Evolutionary conservation across 2,329 filamentous ascomycete species (phyloP), one percentile per base, ranked within the genome.

Genomic region (Cryoendolithus antarcticus): DNA sequence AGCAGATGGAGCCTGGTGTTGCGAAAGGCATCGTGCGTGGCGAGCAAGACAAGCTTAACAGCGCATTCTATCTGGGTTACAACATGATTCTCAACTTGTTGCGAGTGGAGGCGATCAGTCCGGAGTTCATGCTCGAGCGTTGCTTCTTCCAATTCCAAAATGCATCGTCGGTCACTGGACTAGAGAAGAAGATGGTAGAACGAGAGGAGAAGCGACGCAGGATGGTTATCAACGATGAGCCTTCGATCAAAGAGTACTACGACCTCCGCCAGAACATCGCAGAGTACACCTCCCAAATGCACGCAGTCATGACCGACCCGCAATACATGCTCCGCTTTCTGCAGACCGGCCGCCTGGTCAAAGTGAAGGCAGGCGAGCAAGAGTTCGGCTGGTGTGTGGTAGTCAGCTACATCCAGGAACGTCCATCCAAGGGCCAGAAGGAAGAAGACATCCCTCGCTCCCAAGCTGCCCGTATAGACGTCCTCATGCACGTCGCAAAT

Each of bases 111-210:
- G 89, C 86, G n/a, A 93, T 98, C 37, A 96, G 88, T 6, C 91
- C 93, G 2, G 89, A 98, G 54, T 96, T 85, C 56, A 98, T 98
- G 91, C 70, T 98, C n/a, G 88, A 96, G 66, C 77, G 82, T 50
- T 98, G 91, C 57, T 98, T 98, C 67, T 93, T 85, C 61, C 91
- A 98, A 61, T 98, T 98, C 64, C 91, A 98, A 60, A 96, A 93
- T 53, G 85, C 85, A 2, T 83, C 89, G 8, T 86, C 82, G 49
- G 86, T 95, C 6, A 82, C 83, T 12, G 70, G 72, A 9, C 63
- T 96, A 13, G 91, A 98, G 62, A 85, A 83, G 59, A 80, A 93
- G 48, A 67, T 96, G 43, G 75, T 77, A 56, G 72, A 82, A 34
- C 64, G 95, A 27, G 86, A 95, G 59, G 74, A 75, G 43, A 75